phyloP scores from a whole-genome alignment of 192 early-diverging fungal species.

The Diversispora epigaea region DNA sequence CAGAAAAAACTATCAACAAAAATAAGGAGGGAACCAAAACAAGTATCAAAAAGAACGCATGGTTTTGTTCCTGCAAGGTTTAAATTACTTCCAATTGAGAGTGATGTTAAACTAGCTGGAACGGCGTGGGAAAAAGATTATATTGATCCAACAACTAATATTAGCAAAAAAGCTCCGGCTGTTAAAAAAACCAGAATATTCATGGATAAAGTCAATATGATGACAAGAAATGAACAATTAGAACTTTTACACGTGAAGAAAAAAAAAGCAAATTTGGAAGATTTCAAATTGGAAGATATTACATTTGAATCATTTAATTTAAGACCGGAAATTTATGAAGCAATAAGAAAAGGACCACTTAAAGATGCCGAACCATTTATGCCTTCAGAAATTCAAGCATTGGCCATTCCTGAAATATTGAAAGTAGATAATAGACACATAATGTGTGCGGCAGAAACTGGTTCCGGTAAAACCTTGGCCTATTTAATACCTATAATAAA shows the following conservation, averaged over 20 bases:
- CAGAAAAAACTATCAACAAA: no score
- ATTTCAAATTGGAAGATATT: slow-evolving; percentile 12
- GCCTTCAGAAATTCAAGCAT: slow-evolving; percentile 84
- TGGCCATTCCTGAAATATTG: slow-evolving; percentile 75
- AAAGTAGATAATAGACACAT: slow-evolving; percentile 47
- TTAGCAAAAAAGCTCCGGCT: neutral
- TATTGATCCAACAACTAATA: neutral
- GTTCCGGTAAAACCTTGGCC: slow-evolving; percentile 89
- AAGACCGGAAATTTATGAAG: slow-evolving; percentile 51
- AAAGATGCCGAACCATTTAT: slow-evolving; percentile 40
- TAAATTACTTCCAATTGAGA: slow-evolving; percentile 54
- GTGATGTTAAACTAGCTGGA: slow-evolving; percentile 45
- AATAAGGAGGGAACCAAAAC: neutral
- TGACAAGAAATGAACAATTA: slow-evolving; percentile 21
- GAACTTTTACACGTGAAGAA: neutral
- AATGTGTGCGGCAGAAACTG: slow-evolving; percentile 85
- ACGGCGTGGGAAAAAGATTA: slow-evolving; percentile 4
- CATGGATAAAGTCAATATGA: neutral
- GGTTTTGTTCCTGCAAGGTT: slow-evolving; percentile 67
- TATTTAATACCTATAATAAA: slow-evolving; percentile 82
- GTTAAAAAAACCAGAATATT: neutral
- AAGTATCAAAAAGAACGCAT: slow-evolving; percentile 34
- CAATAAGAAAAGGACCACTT: slow-evolving; percentile 38
- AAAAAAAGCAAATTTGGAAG: neutral
- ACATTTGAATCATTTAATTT: slow-evolving; percentile 69